These are phyloP conservation scores for Pseudogymnoascus sp. DNA, from an alignment of 2,329 filamentous ascomycete genomes.

Conservation along the genomic window DNA sequence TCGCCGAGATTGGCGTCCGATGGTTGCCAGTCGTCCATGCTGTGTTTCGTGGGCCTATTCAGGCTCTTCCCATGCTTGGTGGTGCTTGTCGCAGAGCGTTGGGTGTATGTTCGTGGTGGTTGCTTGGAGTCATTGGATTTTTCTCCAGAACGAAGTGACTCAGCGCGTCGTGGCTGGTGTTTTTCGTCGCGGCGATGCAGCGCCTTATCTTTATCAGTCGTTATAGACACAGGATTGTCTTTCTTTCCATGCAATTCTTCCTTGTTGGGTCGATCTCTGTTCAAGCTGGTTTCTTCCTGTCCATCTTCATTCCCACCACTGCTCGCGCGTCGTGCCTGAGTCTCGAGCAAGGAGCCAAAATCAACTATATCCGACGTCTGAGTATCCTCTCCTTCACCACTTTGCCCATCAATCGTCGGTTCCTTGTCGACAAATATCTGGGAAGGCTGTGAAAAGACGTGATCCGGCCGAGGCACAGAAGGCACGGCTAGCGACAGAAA, in stretches of 20 bases:
- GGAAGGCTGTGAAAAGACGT: slow-evolving; percentile 1
- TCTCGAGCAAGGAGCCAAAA: not conserved
- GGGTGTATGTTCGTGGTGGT: not conserved
- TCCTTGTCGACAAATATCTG: not conserved
- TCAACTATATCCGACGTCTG: not conserved
- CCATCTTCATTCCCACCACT: not conserved
- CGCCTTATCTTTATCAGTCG: not conserved
- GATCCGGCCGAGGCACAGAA: not conserved
- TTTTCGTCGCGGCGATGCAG: not conserved
- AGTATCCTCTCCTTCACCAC: not conserved
- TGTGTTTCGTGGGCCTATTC: not conserved
- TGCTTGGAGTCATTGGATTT: not conserved
- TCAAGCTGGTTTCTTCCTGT: not conserved
- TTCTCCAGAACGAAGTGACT: not conserved
- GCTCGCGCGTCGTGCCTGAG: not conserved
- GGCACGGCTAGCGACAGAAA: not conserved
- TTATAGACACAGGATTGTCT: not conserved
- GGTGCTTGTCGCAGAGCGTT: not conserved
- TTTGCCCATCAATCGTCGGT: not conserved
- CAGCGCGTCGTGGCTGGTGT: not conserved
- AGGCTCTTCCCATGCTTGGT: not conserved
- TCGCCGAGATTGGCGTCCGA: not conserved
- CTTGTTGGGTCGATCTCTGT: not conserved
- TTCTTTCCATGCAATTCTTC: not conserved
- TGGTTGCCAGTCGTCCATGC: slow-evolving; percentile 1